Evolutionary conservation across 805 yeast species (phyloP).

Genomic region (Myxozyma udenii): DNA sequence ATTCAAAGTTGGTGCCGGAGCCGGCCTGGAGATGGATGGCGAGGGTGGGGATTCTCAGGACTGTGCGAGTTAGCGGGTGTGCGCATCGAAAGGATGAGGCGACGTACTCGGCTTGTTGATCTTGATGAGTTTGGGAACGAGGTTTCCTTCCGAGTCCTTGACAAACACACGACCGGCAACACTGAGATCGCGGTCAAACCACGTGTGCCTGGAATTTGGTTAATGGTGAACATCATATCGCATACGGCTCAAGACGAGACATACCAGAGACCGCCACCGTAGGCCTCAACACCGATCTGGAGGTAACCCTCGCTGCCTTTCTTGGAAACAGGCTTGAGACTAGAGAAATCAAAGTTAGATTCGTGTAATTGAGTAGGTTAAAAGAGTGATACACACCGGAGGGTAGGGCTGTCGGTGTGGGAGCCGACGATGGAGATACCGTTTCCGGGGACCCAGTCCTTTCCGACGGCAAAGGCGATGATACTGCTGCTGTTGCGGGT

Average conservation of each 20-base stretch:
- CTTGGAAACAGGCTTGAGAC: constrained; percentile 81
- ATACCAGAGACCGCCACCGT: constrained; percentile 89
- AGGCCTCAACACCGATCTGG: constrained; percentile 89
- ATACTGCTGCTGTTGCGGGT: constrained; percentile 88
- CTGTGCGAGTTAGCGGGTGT: neutral
- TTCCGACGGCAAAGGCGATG: constrained; percentile 82
- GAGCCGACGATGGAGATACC: constrained; percentile 91
- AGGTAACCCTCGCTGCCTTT: constrained; percentile 67
- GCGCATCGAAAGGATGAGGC: neutral
- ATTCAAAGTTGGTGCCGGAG: constrained; percentile 74
- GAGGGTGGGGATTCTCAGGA: constrained; percentile 86
- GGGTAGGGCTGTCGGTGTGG: constrained; percentile 91
- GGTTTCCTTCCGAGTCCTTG: constrained; percentile 41
- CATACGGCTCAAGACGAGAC: neutral
- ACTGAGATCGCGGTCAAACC: constrained; percentile 93
- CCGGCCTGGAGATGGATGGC: constrained; percentile 88
- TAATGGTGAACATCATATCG: neutral
- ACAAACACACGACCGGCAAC: constrained; percentile 90
- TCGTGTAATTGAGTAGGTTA: neutral
- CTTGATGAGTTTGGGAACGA: constrained; percentile 67
- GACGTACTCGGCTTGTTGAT: constrained; percentile 60
- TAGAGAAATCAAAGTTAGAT: neutral
- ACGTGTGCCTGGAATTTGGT: constrained; percentile 54
- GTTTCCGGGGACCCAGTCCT: constrained; percentile 66
- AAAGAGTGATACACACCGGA: constrained; percentile 46